A percentile compares a stretch with the other conserved stretches of the same genome.
Evolutionary conservation across 352 stramenopile genomes (phyloP).

Genomic region (Phytophthora quininea): DNA sequence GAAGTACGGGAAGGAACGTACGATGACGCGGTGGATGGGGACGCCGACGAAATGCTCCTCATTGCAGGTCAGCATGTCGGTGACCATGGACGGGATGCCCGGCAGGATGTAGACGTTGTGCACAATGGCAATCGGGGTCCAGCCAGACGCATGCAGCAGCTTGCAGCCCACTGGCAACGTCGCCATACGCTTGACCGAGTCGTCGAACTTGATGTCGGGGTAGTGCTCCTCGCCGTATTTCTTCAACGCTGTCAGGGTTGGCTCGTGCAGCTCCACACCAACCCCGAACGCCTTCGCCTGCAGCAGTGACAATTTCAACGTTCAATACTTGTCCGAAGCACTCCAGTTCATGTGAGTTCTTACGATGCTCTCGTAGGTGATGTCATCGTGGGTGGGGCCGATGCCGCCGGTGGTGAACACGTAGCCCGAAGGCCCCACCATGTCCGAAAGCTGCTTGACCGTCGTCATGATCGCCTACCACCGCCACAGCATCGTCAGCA

Average conservation of each 20-base stretch:
- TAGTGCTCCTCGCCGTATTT: constrained; percentile 58
- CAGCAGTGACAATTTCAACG: background rate
- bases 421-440: constrained; percentile 74
- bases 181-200: constrained; percentile 73
- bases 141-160: constrained; percentile 50
- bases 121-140: constrained; percentile 73
- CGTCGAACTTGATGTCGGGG: constrained; percentile 62
- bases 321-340: background rate
- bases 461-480: constrained; percentile 60
- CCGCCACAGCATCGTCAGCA: background rate
- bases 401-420: constrained; percentile 88
- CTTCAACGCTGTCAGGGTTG: constrained; percentile 58
- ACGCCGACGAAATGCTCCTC: constrained; percentile 78
- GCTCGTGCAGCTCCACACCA: constrained; percentile 67
- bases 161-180: constrained; percentile 63
- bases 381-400: constrained; percentile 86
- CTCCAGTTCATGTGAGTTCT: too few relatives aligned
- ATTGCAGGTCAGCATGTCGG: constrained; percentile 79
- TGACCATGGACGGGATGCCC: constrained; percentile 75
- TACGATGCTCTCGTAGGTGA: constrained; percentile 87
- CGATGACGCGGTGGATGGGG: constrained; percentile 76
- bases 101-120: constrained; percentile 86
- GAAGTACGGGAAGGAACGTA: constrained; percentile 26
- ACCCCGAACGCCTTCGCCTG: constrained; percentile 72
- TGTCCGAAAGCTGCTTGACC: constrained; percentile 74